Percentiles rank a stretch among this genome's conserved stretches.
Conservation (phyloP, 306 rosid genomes). For the Dalbergia oliveri region DNA sequence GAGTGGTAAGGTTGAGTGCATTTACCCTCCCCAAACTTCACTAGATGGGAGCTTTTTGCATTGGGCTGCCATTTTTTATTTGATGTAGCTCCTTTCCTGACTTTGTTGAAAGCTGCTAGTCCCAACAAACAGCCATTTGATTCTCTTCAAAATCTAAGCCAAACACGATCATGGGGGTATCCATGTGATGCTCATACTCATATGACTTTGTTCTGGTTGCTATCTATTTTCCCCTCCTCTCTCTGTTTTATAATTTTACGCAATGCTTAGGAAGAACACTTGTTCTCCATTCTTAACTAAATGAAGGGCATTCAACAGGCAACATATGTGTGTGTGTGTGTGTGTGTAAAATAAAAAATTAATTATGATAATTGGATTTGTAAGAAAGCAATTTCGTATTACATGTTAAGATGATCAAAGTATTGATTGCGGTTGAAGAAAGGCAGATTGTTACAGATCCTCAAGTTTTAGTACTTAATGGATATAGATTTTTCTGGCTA, state of each 20-base stretch:
- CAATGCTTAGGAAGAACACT: not conserved
- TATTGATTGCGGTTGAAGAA: slow-evolving; percentile 25
- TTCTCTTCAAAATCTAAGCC: not conserved
- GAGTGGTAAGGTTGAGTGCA: too few species aligned
- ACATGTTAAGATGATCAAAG: slow-evolving; percentile 25
- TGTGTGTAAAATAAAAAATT: not conserved
- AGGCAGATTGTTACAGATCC: not conserved
- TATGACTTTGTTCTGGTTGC: slow-evolving; percentile 17
- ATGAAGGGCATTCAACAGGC: not conserved
- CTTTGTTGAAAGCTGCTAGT: not conserved
- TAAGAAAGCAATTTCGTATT: slow-evolving; percentile 7
- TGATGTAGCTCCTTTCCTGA: not conserved
- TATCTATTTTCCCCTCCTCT: not conserved
- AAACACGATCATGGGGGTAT: not conserved
- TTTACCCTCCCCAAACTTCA: too few species aligned
- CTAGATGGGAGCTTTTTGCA: too few species aligned
- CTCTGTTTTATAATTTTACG: too few species aligned
- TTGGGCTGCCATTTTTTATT: too few species aligned
- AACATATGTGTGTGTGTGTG: not conserved
- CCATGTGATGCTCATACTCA: not conserved
- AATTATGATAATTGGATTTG: slow-evolving; percentile 5
- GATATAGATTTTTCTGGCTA: not conserved
- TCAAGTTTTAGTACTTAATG: not conserved
- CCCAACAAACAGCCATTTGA: not conserved
- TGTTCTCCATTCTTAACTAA: not conserved